Percentiles rank a stretch among this genome's conserved stretches.
Evolutionary conservation across 2,329 filamentous ascomycete species (phyloP).

Genomic region (Davidsoniella eucalypti): DNA sequence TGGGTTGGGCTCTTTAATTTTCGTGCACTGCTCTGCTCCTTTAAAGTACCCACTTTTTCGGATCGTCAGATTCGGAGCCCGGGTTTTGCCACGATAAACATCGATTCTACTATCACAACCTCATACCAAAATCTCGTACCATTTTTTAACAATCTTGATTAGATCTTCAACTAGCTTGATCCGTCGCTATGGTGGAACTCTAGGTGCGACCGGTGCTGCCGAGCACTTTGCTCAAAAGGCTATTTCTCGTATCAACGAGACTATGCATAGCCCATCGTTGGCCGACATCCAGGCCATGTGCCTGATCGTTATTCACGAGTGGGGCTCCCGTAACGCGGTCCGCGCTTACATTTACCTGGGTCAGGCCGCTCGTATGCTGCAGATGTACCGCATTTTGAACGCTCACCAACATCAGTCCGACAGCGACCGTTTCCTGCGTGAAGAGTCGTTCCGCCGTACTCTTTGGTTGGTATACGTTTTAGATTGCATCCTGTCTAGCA

Average conservation of each 20-base stretch:
- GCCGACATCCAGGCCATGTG: conserved; percentile 46
- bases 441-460: conserved; percentile 44
- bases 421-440: conserved; percentile 41
- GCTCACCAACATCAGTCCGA: conserved; percentile 34
- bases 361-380: conserved; percentile 46
- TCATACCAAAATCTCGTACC: not conserved
- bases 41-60: not conserved
- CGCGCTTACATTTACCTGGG: conserved; percentile 47
- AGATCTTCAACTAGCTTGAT: conserved; percentile 41
- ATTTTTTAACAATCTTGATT: conserved; percentile 1
- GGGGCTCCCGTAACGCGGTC: conserved; percentile 44
- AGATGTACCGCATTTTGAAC: conserved; percentile 46
- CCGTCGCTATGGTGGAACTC: conserved; percentile 39
- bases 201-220: conserved; percentile 33
- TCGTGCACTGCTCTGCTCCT: no score
- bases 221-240: conserved; percentile 44
- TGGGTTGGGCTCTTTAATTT: no score
- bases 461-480: conserved; percentile 47
- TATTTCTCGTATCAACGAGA: conserved; percentile 38
- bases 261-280: conserved; percentile 40
- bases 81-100: not conserved
- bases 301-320: conserved; percentile 45
- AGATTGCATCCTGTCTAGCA: conserved; percentile 45
- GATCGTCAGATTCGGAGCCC: not conserved
- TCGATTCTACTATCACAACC: not conserved